A percentile compares a stretch with the other conserved stretches of the same genome.
phyloP scores from a whole-genome alignment of 768 basidiomycete genomes.

The Astraeus odoratus region DNA sequence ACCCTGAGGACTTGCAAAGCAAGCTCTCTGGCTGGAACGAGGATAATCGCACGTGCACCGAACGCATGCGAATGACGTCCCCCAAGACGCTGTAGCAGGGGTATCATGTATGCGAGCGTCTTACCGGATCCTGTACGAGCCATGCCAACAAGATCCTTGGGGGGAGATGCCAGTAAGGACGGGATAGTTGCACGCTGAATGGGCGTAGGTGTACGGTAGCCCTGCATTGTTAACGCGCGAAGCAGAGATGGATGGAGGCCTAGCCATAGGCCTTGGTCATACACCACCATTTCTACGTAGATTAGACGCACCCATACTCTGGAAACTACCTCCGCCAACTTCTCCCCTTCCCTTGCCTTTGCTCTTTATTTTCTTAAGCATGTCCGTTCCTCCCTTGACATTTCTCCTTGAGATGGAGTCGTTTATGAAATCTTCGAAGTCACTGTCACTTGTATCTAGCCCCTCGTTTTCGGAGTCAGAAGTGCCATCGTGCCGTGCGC shows the following conservation, averaged over 20 bases:
- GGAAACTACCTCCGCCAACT: constrained; percentile 90
- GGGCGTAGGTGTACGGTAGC: constrained; percentile 91
- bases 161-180: constrained; percentile 72
- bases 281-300: background rate
- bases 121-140: constrained; percentile 97
- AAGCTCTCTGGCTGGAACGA: constrained; percentile 90
- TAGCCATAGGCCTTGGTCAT: constrained; percentile 24
- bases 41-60: constrained; percentile 80
- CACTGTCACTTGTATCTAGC: constrained; percentile 43
- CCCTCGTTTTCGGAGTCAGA: constrained; percentile 2
- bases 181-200: constrained; percentile 93
- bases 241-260: constrained; percentile 80
- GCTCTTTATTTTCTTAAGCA: constrained; percentile 73
- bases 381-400: constrained; percentile 64
- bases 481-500: constrained; percentile 11
- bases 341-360: constrained; percentile 70
- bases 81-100: constrained; percentile 79
- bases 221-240: constrained; percentile 82
- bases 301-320: constrained; percentile 76
- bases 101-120: constrained; percentile 92
- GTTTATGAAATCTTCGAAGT: constrained; percentile 58
- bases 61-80: constrained; percentile 74
- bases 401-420: constrained; percentile 66
- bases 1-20: constrained; percentile 92
- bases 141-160: constrained; percentile 95